These are phyloP conservation scores for Cryptosporidium andersoni DNA, from an alignment of 169 alveolate genomes.

Conservation along the genomic window DNA sequence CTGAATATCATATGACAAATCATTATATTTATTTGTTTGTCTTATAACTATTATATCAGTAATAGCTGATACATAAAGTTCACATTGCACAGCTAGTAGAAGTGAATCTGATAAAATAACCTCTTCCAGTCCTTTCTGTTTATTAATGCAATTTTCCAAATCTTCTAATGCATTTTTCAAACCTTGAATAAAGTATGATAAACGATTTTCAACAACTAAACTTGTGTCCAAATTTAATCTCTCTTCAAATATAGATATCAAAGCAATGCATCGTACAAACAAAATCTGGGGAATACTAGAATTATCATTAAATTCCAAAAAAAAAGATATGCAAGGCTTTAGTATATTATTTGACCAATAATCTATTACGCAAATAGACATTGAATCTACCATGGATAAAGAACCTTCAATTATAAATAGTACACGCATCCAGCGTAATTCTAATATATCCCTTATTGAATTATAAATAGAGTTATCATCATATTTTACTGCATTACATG, in stretches of 20 bases:
- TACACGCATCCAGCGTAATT: conserved; percentile 44
- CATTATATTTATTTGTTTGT: conserved; percentile 18
- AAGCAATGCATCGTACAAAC: conserved; percentile 52
- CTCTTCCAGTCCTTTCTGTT: neutral
- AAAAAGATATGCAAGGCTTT: conserved; percentile 26
- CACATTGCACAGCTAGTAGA: conserved; percentile 32
- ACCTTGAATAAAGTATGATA: conserved; percentile 33
- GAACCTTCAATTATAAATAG: conserved; percentile 26
- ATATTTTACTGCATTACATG: neutral
- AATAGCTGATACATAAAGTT: conserved; percentile 42
- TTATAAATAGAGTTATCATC: neutral
- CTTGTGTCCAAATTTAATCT: neutral
- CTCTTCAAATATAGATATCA: conserved; percentile 18
- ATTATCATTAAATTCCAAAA: conserved; percentile 9
- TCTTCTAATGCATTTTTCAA: conserved; percentile 29
- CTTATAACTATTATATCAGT: conserved; percentile 47
- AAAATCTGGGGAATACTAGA: conserved; percentile 43
- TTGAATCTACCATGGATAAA: neutral
- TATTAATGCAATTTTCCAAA: neutral
- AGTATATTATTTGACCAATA: conserved; percentile 22
- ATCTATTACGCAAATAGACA: neutral
- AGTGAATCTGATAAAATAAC: conserved; percentile 3
- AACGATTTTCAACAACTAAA: conserved; percentile 6
- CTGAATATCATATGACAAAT: neutral
- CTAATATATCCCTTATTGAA: conserved; percentile 2